phyloP scores from a whole-genome alignment of 768 basidiomycete genomes.

The Mrakia hoshinonis region DNA sequence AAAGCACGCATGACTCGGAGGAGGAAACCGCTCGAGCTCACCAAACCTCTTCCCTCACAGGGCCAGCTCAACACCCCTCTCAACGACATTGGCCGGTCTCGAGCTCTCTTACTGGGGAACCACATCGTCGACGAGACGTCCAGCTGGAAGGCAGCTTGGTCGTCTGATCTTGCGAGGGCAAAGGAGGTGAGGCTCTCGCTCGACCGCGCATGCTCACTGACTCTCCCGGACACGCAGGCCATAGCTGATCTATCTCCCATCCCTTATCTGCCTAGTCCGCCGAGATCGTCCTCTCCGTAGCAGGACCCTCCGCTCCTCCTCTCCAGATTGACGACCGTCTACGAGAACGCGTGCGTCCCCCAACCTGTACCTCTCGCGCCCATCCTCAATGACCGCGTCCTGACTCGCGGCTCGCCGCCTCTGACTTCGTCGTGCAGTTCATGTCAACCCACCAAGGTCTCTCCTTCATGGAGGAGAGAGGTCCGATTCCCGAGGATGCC shows the following conservation, averaged over 20 bases:
- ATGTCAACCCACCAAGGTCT: constrained; percentile 10
- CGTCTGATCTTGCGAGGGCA: constrained; percentile 9
- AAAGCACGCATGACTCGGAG: background rate
- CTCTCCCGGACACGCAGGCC: no score
- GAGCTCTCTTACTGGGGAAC: background rate
- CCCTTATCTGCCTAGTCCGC: background rate
- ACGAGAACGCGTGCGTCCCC: constrained; percentile 5
- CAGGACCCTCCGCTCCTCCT: background rate
- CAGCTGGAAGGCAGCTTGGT: background rate
- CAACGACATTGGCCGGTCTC: background rate
- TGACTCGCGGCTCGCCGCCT: background rate
- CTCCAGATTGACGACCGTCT: background rate
- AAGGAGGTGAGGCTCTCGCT: constrained; percentile 5
- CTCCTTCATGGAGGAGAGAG: background rate
- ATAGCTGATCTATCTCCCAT: no score
- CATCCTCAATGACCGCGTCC: background rate
- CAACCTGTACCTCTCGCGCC: no score
- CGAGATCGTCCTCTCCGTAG: background rate
- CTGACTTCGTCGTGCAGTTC: background rate
- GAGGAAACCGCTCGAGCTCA: background rate
- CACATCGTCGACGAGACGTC: background rate
- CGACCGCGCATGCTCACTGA: no score
- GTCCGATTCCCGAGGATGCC: background rate
- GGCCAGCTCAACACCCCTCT: constrained; percentile 15
- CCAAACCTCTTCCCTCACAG: background rate